Evolutionary conservation across 2,329 filamentous ascomycete species (phyloP), one percentile per base, ranked within the genome.

Genomic region (Trichoderma sp.): DNA sequence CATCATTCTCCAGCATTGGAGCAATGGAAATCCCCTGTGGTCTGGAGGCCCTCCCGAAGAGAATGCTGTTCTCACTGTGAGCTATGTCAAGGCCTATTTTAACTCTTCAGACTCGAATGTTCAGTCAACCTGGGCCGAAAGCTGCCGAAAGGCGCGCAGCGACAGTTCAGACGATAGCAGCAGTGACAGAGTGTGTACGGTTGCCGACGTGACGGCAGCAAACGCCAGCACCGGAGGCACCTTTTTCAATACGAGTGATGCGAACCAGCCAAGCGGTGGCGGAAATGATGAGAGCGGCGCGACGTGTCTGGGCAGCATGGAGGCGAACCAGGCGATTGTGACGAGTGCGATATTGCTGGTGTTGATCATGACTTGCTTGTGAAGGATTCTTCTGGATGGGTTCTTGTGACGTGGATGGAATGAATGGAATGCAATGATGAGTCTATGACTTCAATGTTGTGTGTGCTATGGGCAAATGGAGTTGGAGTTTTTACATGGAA

Each of bases 21-120:
- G 92, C 81, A 95, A 95, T 78, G 93, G 93, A 41, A 92, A 95
- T 80, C 81, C 86, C 6, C 80, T 85, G 2, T 96, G 94, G 94
- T 93, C 91, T 56, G 91, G 87, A 14, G 94, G 93, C 0, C 94
- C 94, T 3, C 93, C 94, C 0, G 78, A 79, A 0, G 77, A 85
- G 41, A 91, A 95, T 79, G 90, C 93, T 0, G 84, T 88, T 21
- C 86, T 94, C 79, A 89, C 88, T 7, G 87, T 95, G 29, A 89
- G 87, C 50, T 95, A 95, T 80, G 88, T 95, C 75, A 94, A 94
- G 82, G 92, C 91, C 0, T 96, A 95, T 83, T 96, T 95, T 85
- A 95, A 95, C 85, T 92, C 92, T 18, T 91, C 92, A 3, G 79
- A 86, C 24, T 77, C 79, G 2, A 45, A 76, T 4, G 69, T 69